Base-by-base conservation (phyloP, 2,329 filamentous ascomycete species). In the Tolypocladium guangdongense region DNA sequence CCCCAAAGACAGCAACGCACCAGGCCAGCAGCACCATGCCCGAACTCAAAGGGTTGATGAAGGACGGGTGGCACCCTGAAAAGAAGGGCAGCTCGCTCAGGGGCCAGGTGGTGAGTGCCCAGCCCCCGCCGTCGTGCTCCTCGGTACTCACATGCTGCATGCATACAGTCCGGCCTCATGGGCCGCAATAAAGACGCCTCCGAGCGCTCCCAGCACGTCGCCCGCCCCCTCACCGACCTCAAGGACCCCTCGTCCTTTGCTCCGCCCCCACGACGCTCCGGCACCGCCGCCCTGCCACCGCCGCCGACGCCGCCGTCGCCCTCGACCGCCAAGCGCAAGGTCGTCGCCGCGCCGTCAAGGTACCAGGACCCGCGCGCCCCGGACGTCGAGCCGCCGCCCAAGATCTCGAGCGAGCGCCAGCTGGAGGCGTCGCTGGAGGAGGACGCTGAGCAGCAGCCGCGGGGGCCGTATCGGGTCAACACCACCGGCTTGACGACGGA, bases 171-270 rank as follows among this genome's bases (percentile, higher is more conserved):
- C 62, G 67, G 72, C 16, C 65, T 79, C 32, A 60, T 79, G 18
- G 70, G 72, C 45, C 71, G 74, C 55, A 68, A 68, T 51, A 70
- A 71, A 35, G 63, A 65, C 32, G 61, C 64, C 18, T 54, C 60
- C 32, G 57, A 59, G 14, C 49, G 56, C 22, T 56, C 61, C 24
- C 60, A 68, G 53, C 73, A 75, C 58, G 67, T 71, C 46, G 70
- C 79, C 35, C 75, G 77, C 18, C 90, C 90, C 1, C 71, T 95
- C 45, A 76, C 82, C 10, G 76, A 81, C 4, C 77, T 96, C 33
- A 84, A 82, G 65, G 90, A 96, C 64, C 90, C 89, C 1, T 68
- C 81, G 1, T 80, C 82, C 18, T 96, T 95, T 65, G 89, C 81
- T 2, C 88, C 90, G 27, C 90, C 90, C 30, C 90, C 90, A 0